These are phyloP conservation scores for Elasticomyces elasticus DNA, from an alignment of 495 filamentous ascomycete genomes.

Conservation along the genomic window DNA sequence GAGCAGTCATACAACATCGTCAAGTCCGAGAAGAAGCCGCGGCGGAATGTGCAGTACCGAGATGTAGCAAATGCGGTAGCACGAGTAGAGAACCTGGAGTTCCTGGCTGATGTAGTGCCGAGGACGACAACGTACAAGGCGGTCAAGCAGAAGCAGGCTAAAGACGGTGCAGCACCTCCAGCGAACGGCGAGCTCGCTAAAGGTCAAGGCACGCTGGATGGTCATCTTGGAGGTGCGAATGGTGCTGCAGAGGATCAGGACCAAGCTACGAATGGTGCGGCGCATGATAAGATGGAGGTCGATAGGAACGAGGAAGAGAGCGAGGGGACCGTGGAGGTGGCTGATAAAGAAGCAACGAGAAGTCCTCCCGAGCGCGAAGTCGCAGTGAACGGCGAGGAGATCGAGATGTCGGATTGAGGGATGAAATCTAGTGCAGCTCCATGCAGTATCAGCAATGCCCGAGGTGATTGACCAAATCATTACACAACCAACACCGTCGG, in stretches of 20 bases:
- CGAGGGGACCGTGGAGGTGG: background rate
- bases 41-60: slow-evolving; percentile 91
- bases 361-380: background rate
- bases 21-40: slow-evolving; percentile 79
- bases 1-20: slow-evolving; percentile 79
- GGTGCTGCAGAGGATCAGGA: background rate
- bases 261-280: background rate
- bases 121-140: slow-evolving; percentile 71
- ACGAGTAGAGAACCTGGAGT: slow-evolving; percentile 87
- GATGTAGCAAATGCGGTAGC: slow-evolving; percentile 89
- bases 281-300: slow-evolving; percentile 1
- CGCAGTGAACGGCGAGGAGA: no score
- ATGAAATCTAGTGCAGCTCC: background rate
- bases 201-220: slow-evolving; percentile 1
- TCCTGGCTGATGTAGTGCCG: slow-evolving; percentile 83
- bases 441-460: background rate
- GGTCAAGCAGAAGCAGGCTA: slow-evolving; percentile 47
- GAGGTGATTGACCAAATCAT: background rate
- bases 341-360: background rate
- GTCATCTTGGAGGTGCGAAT: background rate
- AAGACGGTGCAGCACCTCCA: background rate
- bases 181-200: background rate
- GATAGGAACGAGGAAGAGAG: background rate
- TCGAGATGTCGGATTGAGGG: background rate
- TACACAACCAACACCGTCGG: no score